Conservation (phyloP, 2,329 filamentous ascomycete species). For the Pseudofabraea citricarpa region DNA sequence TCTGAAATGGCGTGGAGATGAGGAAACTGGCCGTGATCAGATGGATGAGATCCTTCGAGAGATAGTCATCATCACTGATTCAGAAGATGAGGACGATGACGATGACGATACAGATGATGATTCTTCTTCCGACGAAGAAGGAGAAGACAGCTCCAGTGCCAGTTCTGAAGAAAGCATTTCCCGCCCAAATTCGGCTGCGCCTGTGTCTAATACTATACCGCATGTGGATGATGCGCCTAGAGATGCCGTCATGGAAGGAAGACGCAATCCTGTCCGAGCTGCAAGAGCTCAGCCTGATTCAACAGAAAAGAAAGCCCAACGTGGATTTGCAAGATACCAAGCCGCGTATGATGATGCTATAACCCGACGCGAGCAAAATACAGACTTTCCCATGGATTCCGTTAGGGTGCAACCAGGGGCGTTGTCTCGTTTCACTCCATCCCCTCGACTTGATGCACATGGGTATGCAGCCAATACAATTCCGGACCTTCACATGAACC, state of each 20-base stretch:
- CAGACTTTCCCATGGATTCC: background rate
- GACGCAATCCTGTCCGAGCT: background rate
- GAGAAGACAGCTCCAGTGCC: slow-evolving; percentile 2
- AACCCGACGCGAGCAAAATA: slow-evolving; percentile 14
- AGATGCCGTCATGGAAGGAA: background rate
- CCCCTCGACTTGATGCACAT: too few relatives aligned
- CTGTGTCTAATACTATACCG: background rate
- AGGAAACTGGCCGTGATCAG: slow-evolving; percentile 63
- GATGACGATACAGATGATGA: slow-evolving; percentile 13
- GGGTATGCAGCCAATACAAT: too few relatives aligned
- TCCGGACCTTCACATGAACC: too few relatives aligned
- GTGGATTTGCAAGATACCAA: slow-evolving; percentile 28
- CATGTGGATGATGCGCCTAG: background rate
- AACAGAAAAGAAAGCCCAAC: slow-evolving; percentile 18
- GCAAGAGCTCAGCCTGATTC: slow-evolving; percentile 6
- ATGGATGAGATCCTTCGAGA: slow-evolving; percentile 63
- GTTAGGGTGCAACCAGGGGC: background rate
- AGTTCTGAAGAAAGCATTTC: slow-evolving; percentile 8
- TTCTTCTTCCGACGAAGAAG: slow-evolving; percentile 10
- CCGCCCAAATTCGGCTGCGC: slow-evolving; percentile 1
- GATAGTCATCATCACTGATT: slow-evolving; percentile 54
- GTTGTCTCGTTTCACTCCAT: background rate
- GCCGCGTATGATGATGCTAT: slow-evolving; percentile 29
- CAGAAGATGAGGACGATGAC: slow-evolving; percentile 23
- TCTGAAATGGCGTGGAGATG: slow-evolving; percentile 68